These are phyloP conservation scores for Suaeda aralocaspica DNA, from an alignment of 148 eudicot genomes.

Conservation along the genomic window DNA sequence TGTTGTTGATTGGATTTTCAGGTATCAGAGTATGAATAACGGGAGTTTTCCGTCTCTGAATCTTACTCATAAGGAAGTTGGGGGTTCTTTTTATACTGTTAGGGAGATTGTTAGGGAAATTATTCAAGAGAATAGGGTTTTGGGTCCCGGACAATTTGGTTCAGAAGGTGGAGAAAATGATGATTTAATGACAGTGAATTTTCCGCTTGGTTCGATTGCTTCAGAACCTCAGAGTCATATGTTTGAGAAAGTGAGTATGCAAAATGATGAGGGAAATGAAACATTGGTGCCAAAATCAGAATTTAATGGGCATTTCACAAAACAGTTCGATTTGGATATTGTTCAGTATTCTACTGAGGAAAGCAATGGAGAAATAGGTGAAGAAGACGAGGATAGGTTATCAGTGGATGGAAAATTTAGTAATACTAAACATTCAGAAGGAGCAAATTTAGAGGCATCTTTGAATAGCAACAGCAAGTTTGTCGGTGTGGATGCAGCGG, in stretches of 20 bases:
- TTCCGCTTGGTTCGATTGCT: conserved; percentile 51
- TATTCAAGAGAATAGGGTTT: conserved; percentile 85
- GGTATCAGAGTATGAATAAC: conserved; percentile 67
- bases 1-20: too few species aligned
- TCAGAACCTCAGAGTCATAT: conserved; percentile 36
- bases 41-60: conserved; percentile 81
- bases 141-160: conserved; percentile 64
- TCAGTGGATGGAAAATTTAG: conserved; percentile 7
- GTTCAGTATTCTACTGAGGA: conserved; percentile 14
- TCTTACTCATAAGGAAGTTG: conserved; percentile 91
- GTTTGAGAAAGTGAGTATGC: conserved; percentile 25
- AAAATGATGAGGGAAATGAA: conserved; percentile 18
- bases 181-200: conserved; percentile 29
- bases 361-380: neutral
- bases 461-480: conserved; percentile 11
- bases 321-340: conserved; percentile 17
- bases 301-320: conserved; percentile 23
- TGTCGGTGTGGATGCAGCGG: conserved; percentile 21
- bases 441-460: neutral
- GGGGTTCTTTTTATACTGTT: conserved; percentile 89
- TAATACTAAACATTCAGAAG: conserved; percentile 13
- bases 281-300: conserved; percentile 23
- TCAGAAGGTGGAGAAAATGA: conserved; percentile 31
- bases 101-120: conserved; percentile 82
- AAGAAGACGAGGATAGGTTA: conserved; percentile 18